Evolutionary conservation across 768 basidiomycete species (phyloP).

Genomic region (Pleurotus citrinopileatus): DNA sequence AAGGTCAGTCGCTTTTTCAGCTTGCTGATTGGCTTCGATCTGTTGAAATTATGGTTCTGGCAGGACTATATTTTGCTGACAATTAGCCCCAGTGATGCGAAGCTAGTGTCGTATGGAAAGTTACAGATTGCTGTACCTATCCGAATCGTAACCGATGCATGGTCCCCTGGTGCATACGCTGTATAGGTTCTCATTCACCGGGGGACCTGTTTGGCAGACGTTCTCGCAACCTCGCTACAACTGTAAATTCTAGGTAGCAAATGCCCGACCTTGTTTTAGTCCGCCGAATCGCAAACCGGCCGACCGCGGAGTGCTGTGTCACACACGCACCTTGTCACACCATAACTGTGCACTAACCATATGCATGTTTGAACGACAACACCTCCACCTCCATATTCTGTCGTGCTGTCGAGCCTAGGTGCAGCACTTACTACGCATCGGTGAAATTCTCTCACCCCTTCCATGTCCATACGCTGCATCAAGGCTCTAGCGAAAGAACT

Average conservation of each 20-base stretch:
- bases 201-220: too few species aligned
- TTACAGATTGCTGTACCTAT: conserved; percentile 49
- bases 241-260: too few species aligned
- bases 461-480: background rate
- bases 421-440: background rate
- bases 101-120: conserved; percentile 30
- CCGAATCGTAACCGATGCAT: conserved; percentile 58
- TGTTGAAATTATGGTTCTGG: background rate
- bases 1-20: conserved; percentile 27
- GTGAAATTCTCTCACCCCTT: background rate
- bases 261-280: too few species aligned
- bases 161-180: conserved; percentile 14
- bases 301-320: too few species aligned
- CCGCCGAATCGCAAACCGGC: too few species aligned
- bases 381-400: too few species aligned
- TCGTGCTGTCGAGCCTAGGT: too few species aligned
- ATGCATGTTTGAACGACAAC: too few species aligned
- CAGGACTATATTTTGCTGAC: conserved; percentile 59
- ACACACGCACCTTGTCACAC: too few species aligned
- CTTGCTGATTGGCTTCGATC: background rate
- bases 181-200: too few species aligned
- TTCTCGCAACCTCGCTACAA: too few species aligned
- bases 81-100: conserved; percentile 34
- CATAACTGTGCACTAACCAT: too few species aligned
- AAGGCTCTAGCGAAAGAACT: background rate